Percentiles rank a stretch among this genome's conserved stretches.
phyloP scores from a whole-genome alignment of 192 early-diverging fungal genomes.

The Umbelopsis isabellina region DNA sequence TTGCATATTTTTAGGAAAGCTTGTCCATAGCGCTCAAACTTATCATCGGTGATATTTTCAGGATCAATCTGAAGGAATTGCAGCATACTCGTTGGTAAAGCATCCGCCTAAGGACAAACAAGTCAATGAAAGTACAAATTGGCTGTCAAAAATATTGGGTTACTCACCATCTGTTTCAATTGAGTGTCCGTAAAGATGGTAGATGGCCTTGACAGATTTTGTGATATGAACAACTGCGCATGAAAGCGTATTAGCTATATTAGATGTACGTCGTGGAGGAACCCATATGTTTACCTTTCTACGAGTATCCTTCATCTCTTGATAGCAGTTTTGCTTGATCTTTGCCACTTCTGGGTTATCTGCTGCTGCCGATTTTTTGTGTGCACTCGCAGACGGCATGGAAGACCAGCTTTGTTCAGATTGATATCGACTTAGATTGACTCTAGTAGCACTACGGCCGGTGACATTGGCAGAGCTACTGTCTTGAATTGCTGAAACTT shows the following conservation, averaged over 20 bases:
- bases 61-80: slow-evolving; percentile 19
- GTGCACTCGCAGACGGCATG: background rate
- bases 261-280: too few species aligned
- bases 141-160: background rate
- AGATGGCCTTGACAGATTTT: background rate
- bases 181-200: slow-evolving; percentile 28
- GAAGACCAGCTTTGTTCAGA: background rate
- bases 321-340: background rate
- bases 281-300: background rate
- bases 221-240: background rate
- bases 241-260: background rate
- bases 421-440: background rate
- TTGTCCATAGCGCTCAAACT: slow-evolving; percentile 24
- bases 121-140: background rate
- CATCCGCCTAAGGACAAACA: slow-evolving; percentile 3
- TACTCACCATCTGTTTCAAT: slow-evolving; percentile 24
- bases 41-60: slow-evolving; percentile 25
- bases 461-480: background rate
- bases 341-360: background rate
- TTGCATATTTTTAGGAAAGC: slow-evolving; percentile 14
- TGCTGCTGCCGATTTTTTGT: background rate
- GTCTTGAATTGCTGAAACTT: background rate
- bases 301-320: slow-evolving; percentile 8
- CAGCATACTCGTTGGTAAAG: slow-evolving; percentile 5
- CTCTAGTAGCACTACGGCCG: background rate